Base-by-base conservation (phyloP, 805 yeast genomes). In the Yarrowia sp. region DNA sequence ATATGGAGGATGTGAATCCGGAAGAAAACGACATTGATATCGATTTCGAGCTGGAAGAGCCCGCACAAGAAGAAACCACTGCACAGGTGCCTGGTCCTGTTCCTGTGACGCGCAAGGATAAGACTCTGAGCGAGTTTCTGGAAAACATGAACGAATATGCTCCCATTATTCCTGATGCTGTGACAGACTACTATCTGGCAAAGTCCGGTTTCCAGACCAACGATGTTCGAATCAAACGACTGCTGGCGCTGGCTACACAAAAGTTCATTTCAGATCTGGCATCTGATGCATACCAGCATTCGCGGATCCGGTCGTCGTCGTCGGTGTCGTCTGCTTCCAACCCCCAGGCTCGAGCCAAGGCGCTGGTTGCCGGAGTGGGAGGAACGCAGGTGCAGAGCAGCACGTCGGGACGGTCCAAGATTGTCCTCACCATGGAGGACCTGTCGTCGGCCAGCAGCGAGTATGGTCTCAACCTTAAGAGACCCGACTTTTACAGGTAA, bases 81-180 rank as follows among this genome's bases (percentile, higher is more conserved):
- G 73, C 70, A 67, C 72, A 67, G 49, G 36, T 67, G 17, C 67
- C 70, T 11, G 68, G 66, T 7, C 70, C 67, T 2, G 68, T 70
- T 14, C 72, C 69, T 28, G 58, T 67, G 38, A 69, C 67, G n/a
- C 68, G 73, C 17, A 68, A 71, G 62, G 74, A 71, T 38, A 68
- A 71, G 30, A 67, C 70, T 19, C 78, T 95, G 62, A 85, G 87
- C 70, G 98, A 95, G 70, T 86, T 95, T 36, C 79, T 95, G 30
- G 88, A 87, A 35, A 80, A 92, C 80, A 88, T 95, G 93, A 96
- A 91, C 68, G 97, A 92, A 66, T 91, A 87, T 73, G 90, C 97
- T 3, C 99, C 99, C 1, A 87, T 93, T 35, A 95, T 95, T 43
- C 99, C 99, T 0, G 98, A 95, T 73, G 92, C 96, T 0, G 98